Base-by-base conservation (phyloP, 2,329 filamentous ascomycete species). In the Microsporum canis region DNA sequence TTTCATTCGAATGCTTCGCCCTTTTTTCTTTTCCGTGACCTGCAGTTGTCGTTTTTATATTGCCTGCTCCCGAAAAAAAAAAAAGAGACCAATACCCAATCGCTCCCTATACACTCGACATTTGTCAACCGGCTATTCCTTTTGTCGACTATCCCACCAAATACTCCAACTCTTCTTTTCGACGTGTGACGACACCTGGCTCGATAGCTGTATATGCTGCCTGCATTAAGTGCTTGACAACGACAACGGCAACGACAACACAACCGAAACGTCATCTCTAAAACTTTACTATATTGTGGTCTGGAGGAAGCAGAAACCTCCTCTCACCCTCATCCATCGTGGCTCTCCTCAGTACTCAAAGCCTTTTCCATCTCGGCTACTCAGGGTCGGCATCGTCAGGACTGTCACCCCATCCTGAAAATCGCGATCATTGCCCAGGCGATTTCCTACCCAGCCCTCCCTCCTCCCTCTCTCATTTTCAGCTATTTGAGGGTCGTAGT, bases 331-430 rank as follows among this genome's bases (percentile, higher is more conserved):
- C 33, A 57, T 34, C 23, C 73, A 75, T 63, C 70, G 71, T 76
- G 74, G 74, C 74, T 71, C 72, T 72, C 64, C 68, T 76, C 62
- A 72, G 71, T 63, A 70, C 63, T 72, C 65, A 71, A 67, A 66
- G 70, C 71, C 65, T 70, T 71, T 63, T 69, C 68, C 63, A 63
- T 58, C 58, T 56, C 55, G 34, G 55, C 34, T 61, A 61, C 61
- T 73, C 55, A 57, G 31, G 38, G 34, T 39, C 38, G 33, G 6
- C 73, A 62, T 63, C 72, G 51, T 65, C 67, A 59, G 66, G 71
- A 58, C 65, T 69, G 65, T 66, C 70, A 49, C 68, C 71, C 49
- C 68, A 68, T 63, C 68, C 68, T 67, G 63, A 63, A 41, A 69
- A 71, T 62, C 70, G 68, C 66, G 68, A 68, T 61, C 59, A 71